Evolutionary conservation across 169 alveolate species (phyloP).

Genomic region (Eimeria falciformis): DNA sequence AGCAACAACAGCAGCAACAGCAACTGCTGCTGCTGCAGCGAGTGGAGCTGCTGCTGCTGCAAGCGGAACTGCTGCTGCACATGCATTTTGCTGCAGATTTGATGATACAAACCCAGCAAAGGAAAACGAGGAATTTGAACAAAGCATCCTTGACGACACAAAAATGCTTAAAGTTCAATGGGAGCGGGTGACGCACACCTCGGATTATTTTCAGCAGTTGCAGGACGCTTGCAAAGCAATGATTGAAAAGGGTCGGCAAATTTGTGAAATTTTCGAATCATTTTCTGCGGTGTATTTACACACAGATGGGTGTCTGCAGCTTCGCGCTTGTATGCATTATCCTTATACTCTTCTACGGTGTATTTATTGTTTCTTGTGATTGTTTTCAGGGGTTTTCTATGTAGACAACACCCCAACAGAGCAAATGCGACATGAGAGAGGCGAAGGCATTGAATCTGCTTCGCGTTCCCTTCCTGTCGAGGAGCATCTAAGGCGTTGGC

Average conservation of each 20-base stretch:
- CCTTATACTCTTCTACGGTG: not conserved
- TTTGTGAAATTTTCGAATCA: not conserved
- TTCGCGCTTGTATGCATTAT: not conserved
- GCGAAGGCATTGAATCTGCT: conserved; percentile 93
- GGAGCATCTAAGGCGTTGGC: conserved; percentile 92
- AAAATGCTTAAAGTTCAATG: conserved; percentile 92
- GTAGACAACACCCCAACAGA: conserved; percentile 98
- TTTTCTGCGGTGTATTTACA: not conserved
- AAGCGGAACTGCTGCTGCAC: not conserved
- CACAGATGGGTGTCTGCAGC: too few species aligned
- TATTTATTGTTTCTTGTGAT: not conserved
- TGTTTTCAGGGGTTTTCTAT: conserved; percentile 92
- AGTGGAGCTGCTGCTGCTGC: not conserved
- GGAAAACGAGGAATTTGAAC: conserved; percentile 97
- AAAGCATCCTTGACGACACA: conserved; percentile 94
- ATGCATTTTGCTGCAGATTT: conserved; percentile 85
- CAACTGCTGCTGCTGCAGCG: not conserved
- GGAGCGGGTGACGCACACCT: conserved; percentile 93
- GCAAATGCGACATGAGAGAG: conserved; percentile 97
- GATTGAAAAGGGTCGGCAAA: conserved; percentile 77
- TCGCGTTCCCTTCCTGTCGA: conserved; percentile 92
- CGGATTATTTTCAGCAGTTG: conserved; percentile 95
- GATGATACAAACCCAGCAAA: conserved; percentile 99
- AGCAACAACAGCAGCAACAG: not conserved
- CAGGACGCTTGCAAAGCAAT: conserved; percentile 84